Percentiles rank a stretch among this genome's conserved stretches.
phyloP scores from a whole-genome alignment of 345 rosid species.

The Gossypium turneri region DNA sequence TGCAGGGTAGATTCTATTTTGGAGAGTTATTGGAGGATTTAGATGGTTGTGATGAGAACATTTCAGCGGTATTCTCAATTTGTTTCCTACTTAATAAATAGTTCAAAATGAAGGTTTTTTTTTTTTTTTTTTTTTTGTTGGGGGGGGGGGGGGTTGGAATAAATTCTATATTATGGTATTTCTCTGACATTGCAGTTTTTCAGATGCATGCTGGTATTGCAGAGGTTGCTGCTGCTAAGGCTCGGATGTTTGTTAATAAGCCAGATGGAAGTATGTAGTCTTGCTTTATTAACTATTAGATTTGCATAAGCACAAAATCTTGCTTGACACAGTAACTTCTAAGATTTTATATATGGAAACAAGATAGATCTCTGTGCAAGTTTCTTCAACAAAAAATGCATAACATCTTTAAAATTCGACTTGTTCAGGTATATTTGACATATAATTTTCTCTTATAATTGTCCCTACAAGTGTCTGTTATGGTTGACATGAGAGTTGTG shows the following conservation, averaged over 20 bases:
- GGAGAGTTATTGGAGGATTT: constrained; percentile 66
- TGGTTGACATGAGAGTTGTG: not conserved
- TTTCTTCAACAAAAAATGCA: not conserved
- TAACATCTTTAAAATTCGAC: not conserved
- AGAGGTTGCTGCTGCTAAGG: constrained; percentile 97
- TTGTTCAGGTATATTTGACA: not conserved
- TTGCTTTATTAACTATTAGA: not conserved
- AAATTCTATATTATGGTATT: constrained; percentile 7
- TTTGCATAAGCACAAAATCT: not conserved
- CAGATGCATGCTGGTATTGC: constrained; percentile 93
- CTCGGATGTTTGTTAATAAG: constrained; percentile 86
- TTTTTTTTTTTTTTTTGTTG: too few species aligned
- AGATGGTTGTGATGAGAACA: constrained; percentile 64
- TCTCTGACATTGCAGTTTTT: constrained; percentile 27
- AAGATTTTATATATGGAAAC: not conserved
- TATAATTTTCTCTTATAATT: not conserved
- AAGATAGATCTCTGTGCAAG: not conserved
- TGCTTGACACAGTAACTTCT: not conserved
- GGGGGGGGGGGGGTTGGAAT: not conserved
- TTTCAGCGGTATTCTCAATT: constrained; percentile 53
- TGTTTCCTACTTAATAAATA: constrained; percentile 17
- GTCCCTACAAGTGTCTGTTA: not conserved
- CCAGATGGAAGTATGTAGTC: constrained; percentile 84
- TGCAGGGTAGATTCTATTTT: constrained; percentile 91
- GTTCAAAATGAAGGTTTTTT: not conserved